Conservation (phyloP, 441 rosid species). For the Euphorbia celastroides region DNA sequence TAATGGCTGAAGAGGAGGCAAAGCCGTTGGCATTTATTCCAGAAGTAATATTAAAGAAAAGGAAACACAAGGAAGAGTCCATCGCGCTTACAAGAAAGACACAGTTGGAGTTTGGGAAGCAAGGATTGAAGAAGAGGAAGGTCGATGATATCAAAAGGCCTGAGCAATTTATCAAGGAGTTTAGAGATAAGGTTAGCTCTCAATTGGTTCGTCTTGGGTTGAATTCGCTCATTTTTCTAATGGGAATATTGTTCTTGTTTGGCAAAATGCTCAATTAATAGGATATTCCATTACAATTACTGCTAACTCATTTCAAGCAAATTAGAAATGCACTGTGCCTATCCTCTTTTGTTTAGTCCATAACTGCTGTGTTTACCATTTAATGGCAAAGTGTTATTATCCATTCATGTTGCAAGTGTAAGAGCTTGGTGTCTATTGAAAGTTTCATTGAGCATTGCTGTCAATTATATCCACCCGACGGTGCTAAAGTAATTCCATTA, state of each 20-base stretch:
- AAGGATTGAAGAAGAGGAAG: slow-evolving; percentile 42
- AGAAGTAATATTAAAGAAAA: slow-evolving; percentile 78
- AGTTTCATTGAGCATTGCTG: neutral
- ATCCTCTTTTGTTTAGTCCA: no score
- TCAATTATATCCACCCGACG: neutral
- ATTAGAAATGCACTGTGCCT: no score
- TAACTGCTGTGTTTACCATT: no score
- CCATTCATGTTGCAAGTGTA: neutral
- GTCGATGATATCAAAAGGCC: slow-evolving; percentile 74
- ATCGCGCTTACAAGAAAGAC: slow-evolving; percentile 62
- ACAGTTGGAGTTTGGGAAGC: slow-evolving; percentile 64
- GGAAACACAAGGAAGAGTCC: slow-evolving; percentile 69
- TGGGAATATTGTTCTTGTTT: neutral
- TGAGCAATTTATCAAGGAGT: slow-evolving; percentile 64
- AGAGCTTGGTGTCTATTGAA: no score
- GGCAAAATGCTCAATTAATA: neutral
- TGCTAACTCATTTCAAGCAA: no score
- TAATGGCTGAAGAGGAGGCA: slow-evolving; percentile 50
- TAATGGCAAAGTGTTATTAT: neutral
- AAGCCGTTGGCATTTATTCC: slow-evolving; percentile 50
- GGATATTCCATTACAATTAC: no score
- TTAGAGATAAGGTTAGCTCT: slow-evolving; percentile 42
- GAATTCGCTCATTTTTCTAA: neutral
- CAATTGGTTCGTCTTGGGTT: neutral
- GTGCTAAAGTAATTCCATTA: neutral